phyloP scores from a whole-genome alignment of 2,329 filamentous ascomycete genomes.

The Aspergillus ruber region DNA sequence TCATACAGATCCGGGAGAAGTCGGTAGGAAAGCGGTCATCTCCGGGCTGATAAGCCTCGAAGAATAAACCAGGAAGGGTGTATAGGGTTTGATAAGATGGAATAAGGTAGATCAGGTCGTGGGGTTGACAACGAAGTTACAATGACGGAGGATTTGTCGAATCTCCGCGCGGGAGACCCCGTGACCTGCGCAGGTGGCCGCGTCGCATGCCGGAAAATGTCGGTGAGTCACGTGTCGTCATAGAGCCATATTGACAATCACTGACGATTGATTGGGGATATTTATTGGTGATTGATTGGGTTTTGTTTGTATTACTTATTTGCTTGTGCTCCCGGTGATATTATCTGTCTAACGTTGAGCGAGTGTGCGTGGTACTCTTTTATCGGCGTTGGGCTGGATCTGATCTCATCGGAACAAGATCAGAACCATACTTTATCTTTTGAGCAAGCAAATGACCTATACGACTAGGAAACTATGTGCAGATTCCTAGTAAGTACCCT shows the following conservation, averaged over 20 bases:
- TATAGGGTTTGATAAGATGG: neutral
- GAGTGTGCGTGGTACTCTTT: too few relatives aligned
- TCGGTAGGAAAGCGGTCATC: conserved; percentile 11
- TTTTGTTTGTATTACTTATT: too few relatives aligned
- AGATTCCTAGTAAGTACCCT: conserved; percentile 49
- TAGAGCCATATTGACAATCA: neutral
- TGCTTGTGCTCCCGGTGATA: too few relatives aligned
- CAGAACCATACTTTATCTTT: neutral
- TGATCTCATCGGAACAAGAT: neutral
- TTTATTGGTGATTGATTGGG: neutral
- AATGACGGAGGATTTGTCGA: neutral
- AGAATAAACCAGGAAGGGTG: conserved; percentile 6
- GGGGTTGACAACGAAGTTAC: too few relatives aligned
- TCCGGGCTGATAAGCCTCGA: conserved; percentile 13
- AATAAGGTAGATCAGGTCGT: too few relatives aligned
- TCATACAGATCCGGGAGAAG: conserved; percentile 26
- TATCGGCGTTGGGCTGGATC: too few relatives aligned
- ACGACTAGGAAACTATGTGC: conserved; percentile 42
- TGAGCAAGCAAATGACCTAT: neutral
- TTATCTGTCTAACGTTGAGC: too few relatives aligned
- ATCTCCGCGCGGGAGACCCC: conserved; percentile 11
- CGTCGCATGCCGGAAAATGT: conserved; percentile 19
- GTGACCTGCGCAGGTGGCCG: conserved; percentile 31
- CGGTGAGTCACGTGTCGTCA: conserved; percentile 21
- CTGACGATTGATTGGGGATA: neutral